These are phyloP conservation scores for Penicillium sp. DNA, from an alignment of 2,329 filamentous ascomycete genomes.

Conservation along the genomic window DNA sequence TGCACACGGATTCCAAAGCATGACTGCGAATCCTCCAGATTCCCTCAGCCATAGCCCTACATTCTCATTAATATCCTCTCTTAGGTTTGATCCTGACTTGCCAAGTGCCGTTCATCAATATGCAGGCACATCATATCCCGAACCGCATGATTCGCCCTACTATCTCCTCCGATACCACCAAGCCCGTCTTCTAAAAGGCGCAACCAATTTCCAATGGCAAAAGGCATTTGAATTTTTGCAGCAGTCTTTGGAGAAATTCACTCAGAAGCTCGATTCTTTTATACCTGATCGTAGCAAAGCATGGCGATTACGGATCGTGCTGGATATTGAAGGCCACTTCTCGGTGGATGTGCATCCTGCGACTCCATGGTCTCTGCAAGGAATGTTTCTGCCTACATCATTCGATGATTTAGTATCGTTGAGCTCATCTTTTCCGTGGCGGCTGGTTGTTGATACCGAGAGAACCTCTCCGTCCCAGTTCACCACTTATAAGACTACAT, in stretches of 20 bases:
- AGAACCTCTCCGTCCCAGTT: slow-evolving; percentile 56
- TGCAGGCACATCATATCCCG: slow-evolving; percentile 31
- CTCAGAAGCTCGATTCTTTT: slow-evolving; percentile 24
- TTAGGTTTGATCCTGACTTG: slow-evolving; percentile 66
- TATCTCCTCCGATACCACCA: slow-evolving; percentile 79
- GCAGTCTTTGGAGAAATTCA: slow-evolving; percentile 27
- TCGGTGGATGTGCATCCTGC: slow-evolving; percentile 31
- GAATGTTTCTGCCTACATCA: slow-evolving; percentile 24
- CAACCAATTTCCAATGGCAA: slow-evolving; percentile 47
- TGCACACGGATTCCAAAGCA: background rate
- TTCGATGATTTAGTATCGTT: slow-evolving; percentile 3
- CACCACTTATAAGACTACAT: slow-evolving; percentile 83
- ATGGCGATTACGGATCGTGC: slow-evolving; percentile 36
- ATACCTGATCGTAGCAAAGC: slow-evolving; percentile 31
- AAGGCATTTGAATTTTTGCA: slow-evolving; percentile 28
- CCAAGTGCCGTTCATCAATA: slow-evolving; percentile 26
- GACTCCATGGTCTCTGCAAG: slow-evolving; percentile 21
- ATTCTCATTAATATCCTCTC: slow-evolving; percentile 67
- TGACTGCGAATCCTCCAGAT: background rate
- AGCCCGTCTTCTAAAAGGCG: slow-evolving; percentile 67
- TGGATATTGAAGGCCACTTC: slow-evolving; percentile 28
- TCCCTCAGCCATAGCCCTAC: background rate
- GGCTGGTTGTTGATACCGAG: slow-evolving; percentile 51
- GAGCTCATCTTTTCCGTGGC: slow-evolving; percentile 34
- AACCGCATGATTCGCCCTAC: slow-evolving; percentile 54